Base-by-base conservation (phyloP, 768 basidiomycete species). In the Mycena latifolia region DNA sequence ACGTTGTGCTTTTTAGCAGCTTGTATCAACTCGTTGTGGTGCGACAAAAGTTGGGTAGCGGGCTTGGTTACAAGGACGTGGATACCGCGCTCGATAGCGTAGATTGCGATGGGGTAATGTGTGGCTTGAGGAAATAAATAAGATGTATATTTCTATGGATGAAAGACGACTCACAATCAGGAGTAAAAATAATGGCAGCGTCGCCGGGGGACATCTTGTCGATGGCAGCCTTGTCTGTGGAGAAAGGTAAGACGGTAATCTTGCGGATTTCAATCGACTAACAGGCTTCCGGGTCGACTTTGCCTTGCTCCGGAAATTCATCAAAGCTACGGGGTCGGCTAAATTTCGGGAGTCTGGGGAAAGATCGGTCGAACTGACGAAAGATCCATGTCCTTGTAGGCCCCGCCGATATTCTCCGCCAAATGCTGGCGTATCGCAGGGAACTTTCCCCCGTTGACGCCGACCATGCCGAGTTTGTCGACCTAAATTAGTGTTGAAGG, bases 51-150 rank as follows among this genome's bases (percentile, higher is more conserved):
- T 73, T 97, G 91, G 0, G 94, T 95, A 5, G 95, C 96, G 4
- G 96, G 96, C 77, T 97, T 98, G 47, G 96, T 98, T 66, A 97
- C 86, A 43, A 97, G 88, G 54, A 97, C 95, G 75, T 97, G 96
- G 48, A 96, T 80, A 0, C 91, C 90, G 43, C 83, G 89, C 77
- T 94, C 89, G 37, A 97, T 92, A 5, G 96, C 96, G 73, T 95
- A 93, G 47, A 92, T 80, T 22, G 94, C 88, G 73, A 96, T 97
- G 31, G 89, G 86, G 76, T 89, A 91, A 77, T 97, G 95, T 18
- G 95, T 96, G 69, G 82, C 89, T 95, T 29, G n/a, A n/a, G n/a
- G 37, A 20, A 60, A 27, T n/a, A 22, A 39, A 31, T 61, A 22
- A 54, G 17, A 12, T 12, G 52, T 5, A 5, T 14, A 47, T 39